Base-by-base conservation (phyloP, 176 grass and related monocot species). In the Eleusine indica region DNA sequence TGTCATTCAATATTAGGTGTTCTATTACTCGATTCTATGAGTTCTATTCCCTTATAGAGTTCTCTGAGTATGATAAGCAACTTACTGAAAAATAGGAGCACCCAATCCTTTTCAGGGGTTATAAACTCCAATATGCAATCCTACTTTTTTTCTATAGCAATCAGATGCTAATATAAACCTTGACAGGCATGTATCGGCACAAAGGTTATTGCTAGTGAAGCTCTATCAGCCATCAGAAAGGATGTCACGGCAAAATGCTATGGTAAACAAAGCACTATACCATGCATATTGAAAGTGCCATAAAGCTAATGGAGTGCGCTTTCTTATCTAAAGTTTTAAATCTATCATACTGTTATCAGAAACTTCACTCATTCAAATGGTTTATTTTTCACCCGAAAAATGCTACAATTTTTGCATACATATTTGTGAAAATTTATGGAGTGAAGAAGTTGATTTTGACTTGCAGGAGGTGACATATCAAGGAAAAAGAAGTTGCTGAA, bases 201-300 rank as follows among this genome's bases (percentile, higher is more conserved):
- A 58, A 98, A 98, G 85, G 95, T 98, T 48, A 90, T 98, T 80
- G 95, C 95, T 49, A 98, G 95, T 16, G 95, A 98, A 95, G 86
- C 90, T 21, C 82, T 98, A 39, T 98, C 95, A 49, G 95, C 95
- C 75, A 87, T 98, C 82, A 91, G 95, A 80, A 98, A 98, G 84
- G 95, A 98, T 94, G 95, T 98, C 76, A 85, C 92, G 8, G 88
- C 95, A 78, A 98, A 98, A 98, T 98, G 95, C 90, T 98, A 98
- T 47, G 95, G 95, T 98, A 93, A 80, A 83, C 74, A 85, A 30
- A 81, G 70, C 39, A 77, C 68, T 51, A 58, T 43, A 71, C 49
- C 47, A 73, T 91, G 85, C 79, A 86, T 43, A 88, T 58, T 60
- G 32, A 75, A n/a, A 80, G 12, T 58, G 52, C 56, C 35, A 53